phyloP scores from a whole-genome alignment of 2,329 filamentous ascomycete species.

The Tolypocladium tropicale region DNA sequence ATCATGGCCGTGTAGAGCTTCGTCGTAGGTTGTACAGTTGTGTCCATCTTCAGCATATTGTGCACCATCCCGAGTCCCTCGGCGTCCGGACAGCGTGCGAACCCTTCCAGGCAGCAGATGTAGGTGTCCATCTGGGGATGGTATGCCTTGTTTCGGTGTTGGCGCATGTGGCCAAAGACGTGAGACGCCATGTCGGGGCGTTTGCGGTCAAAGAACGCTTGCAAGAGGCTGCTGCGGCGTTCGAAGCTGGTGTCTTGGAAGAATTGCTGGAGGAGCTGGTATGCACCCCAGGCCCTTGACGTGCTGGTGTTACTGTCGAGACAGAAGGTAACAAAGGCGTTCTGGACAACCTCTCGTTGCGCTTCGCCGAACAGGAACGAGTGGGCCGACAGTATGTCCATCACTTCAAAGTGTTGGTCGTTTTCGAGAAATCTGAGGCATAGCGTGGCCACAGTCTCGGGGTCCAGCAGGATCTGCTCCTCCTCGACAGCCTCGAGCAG shows the following conservation, averaged over 20 bases:
- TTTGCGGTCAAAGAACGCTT: constrained; percentile 65
- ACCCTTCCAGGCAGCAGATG: constrained; percentile 63
- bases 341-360: constrained; percentile 57
- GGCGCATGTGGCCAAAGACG: constrained; percentile 91
- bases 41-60: constrained; percentile 91
- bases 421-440: constrained; percentile 63
- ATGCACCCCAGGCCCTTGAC: constrained; percentile 53
- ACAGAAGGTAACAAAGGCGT: constrained; percentile 58
- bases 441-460: constrained; percentile 65
- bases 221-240: constrained; percentile 65
- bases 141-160: constrained; percentile 50
- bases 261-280: constrained; percentile 54
- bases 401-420: constrained; percentile 68
- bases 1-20: constrained; percentile 75
- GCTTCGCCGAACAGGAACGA: constrained; percentile 58
- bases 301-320: constrained; percentile 52
- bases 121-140: constrained; percentile 69
- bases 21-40: constrained; percentile 67
- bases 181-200: constrained; percentile 77
- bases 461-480: constrained; percentile 56
- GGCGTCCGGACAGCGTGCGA: constrained; percentile 43
- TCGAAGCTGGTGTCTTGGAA: constrained; percentile 56
- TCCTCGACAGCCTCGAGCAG: constrained; percentile 65
- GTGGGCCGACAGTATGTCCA: constrained; percentile 72
- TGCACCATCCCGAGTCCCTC: constrained; percentile 67